A percentile compares a stretch with the other conserved stretches of the same genome.
Evolutionary conservation across 345 rosid species (phyloP).

Genomic region (Chamaenerion angustifolium): DNA sequence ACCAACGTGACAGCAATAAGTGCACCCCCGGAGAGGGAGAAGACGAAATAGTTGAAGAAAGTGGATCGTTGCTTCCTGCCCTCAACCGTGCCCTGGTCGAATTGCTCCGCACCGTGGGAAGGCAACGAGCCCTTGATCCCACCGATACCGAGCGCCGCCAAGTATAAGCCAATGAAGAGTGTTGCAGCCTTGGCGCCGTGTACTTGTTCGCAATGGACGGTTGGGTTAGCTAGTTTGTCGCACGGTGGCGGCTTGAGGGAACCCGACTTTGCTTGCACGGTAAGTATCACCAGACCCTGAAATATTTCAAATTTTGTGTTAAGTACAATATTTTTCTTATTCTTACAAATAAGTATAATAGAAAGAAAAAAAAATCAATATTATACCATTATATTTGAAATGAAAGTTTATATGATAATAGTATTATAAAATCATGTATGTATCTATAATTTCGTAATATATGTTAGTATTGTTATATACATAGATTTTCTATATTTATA

Average conservation of each 20-base stretch:
- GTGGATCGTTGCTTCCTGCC: slow-evolving; percentile 84
- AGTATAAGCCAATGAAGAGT: slow-evolving; percentile 61
- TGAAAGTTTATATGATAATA: no score
- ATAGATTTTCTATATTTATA: no score
- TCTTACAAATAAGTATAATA: no score
- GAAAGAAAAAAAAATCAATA: no score
- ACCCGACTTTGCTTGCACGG: slow-evolving; percentile 60
- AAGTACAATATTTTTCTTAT: no score
- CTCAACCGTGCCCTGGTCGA: slow-evolving; percentile 43
- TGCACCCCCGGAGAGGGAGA: slow-evolving; percentile 64
- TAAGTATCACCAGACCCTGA: slow-evolving; percentile 80
- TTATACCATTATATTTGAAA: no score
- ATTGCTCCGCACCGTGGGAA: slow-evolving; percentile 82
- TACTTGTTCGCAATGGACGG: slow-evolving; percentile 33
- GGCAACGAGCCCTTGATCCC: slow-evolving; percentile 85
- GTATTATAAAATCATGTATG: no score
- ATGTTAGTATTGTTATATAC: no score
- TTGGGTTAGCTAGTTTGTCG: slow-evolving; percentile 3
- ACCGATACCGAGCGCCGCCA: slow-evolving; percentile 90
- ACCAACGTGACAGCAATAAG: slow-evolving; percentile 83
- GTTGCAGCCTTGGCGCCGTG: slow-evolving; percentile 54
- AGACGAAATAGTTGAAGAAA: slow-evolving; percentile 83
- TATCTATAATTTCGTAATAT: no score
- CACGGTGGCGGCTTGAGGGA: slow-evolving; percentile 68
- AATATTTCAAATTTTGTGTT: no score